These are phyloP conservation scores for Chrysanthemum makinoi DNA, from an alignment of 129 eudicot species.

Conservation along the genomic window DNA sequence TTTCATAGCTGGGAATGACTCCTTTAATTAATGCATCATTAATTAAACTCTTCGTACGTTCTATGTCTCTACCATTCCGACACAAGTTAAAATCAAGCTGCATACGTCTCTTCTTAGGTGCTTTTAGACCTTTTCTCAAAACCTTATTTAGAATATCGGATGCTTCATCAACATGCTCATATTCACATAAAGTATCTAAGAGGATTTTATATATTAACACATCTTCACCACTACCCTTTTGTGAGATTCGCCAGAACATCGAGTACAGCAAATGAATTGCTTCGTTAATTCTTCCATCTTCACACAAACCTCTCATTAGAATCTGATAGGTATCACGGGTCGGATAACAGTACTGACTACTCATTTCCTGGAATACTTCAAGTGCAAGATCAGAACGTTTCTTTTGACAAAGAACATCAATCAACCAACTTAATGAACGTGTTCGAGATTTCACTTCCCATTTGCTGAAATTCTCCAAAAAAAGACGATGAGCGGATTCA, in stretches of 20 bases:
- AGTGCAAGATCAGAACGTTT: slow-evolving; percentile 76
- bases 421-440: slow-evolving; percentile 58
- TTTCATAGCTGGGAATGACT: slow-evolving; percentile 64
- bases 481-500: slow-evolving; percentile 51
- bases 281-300: slow-evolving; percentile 71
- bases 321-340: slow-evolving; percentile 63
- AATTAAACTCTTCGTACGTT: slow-evolving; percentile 50
- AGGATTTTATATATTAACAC: slow-evolving; percentile 68
- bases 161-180: slow-evolving; percentile 70
- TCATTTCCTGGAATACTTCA: slow-evolving; percentile 75
- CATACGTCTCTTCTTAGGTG: slow-evolving; percentile 57
- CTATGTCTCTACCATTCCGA: slow-evolving; percentile 36
- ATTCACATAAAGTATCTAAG: slow-evolving; percentile 67
- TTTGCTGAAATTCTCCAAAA: slow-evolving; percentile 51
- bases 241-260: slow-evolving; percentile 87
- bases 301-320: slow-evolving; percentile 86
- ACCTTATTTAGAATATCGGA: slow-evolving; percentile 67
- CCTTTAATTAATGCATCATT: slow-evolving; percentile 75
- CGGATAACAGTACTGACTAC: slow-evolving; percentile 66
- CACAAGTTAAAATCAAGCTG: slow-evolving; percentile 50
- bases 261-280: slow-evolving; percentile 82
- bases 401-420: slow-evolving; percentile 59
- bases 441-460: slow-evolving; percentile 79
- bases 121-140: slow-evolving; percentile 76
- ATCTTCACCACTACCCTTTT: slow-evolving; percentile 89